Evolutionary conservation across 1,284 basidiomycete species (phyloP), one percentile per base, ranked within the genome.

Genomic region (Heterobasidion occidentale): DNA sequence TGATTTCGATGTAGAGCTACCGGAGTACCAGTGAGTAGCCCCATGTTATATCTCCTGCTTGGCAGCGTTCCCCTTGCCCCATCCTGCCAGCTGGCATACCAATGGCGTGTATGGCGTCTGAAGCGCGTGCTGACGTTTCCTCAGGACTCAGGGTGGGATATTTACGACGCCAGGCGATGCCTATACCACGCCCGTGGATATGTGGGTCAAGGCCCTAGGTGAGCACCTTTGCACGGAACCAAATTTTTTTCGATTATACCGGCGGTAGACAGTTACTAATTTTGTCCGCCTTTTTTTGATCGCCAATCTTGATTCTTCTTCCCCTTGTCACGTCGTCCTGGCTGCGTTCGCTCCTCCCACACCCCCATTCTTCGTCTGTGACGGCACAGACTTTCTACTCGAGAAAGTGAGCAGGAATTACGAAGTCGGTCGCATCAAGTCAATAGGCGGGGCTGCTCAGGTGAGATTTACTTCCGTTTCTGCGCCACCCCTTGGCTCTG

Each of bases 141-240:
- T 7, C 64, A 92, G 90, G 68, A 92, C 89, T 1, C 85, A 88
- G 61, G 86, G 88, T 46, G 90, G 89, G 7, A 88, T 91, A 59
- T 90, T 91, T 69, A 91, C 88, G 46, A 88, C 88, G 0, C 86
- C 86, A 3, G 88, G 88, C 36, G 88, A 91, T 71, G 86, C 87
- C 33, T 90, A 88, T 66, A 91, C 88, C 36, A 88, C 87, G 4
- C 89, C 90, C 1, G 79, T 91, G 38, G 88, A 91, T 64, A 89
- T 92, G 86, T 91, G 90, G 86, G 80, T 90, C 54, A 88, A 88
- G 69, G 87, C 78, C 9, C 78, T 92, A 55, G 88, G 88, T 91
- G 66, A 71, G 85, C 74, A 9, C 19, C 19, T 48, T 48, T 48
- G 46, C 11, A 20, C 46, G 46, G 46, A 48, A 48, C 17, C 46